Conservation (phyloP, 176 grass and related monocot species). For the Triticum dicoccoides region DNA sequence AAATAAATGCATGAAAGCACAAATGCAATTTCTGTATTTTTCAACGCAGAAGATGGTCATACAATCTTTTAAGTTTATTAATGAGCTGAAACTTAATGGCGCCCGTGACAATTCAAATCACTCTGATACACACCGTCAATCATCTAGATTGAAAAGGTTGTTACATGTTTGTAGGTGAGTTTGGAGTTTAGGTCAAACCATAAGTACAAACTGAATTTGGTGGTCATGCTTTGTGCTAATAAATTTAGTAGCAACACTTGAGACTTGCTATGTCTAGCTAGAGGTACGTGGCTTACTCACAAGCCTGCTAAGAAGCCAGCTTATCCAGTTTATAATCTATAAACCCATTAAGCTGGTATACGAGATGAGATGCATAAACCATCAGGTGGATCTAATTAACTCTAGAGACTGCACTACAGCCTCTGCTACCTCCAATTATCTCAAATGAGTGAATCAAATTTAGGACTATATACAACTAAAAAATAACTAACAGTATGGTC, state of each 20-base stretch:
- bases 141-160: not conserved
- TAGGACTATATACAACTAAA: not conserved
- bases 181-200: not conserved
- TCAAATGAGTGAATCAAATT: not conserved
- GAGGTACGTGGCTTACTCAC: not conserved
- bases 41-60: not conserved
- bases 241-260: conserved; percentile 15
- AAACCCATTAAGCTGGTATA: not conserved
- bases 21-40: not conserved
- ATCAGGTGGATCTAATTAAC: not conserved
- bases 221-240: not conserved
- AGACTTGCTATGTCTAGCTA: not conserved
- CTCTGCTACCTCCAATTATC: not conserved
- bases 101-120: not conserved
- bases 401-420: not conserved
- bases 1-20: conserved; percentile 4
- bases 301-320: not conserved
- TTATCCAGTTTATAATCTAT: not conserved
- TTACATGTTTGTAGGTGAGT: not conserved
- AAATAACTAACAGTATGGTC: not conserved
- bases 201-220: not conserved
- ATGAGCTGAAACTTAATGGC: not conserved
- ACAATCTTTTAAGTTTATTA: not conserved
- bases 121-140: not conserved
- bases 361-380: not conserved